Base-by-base conservation (phyloP, 2,329 filamentous ascomycete genomes). In the Aureobasidium mangrovei region DNA sequence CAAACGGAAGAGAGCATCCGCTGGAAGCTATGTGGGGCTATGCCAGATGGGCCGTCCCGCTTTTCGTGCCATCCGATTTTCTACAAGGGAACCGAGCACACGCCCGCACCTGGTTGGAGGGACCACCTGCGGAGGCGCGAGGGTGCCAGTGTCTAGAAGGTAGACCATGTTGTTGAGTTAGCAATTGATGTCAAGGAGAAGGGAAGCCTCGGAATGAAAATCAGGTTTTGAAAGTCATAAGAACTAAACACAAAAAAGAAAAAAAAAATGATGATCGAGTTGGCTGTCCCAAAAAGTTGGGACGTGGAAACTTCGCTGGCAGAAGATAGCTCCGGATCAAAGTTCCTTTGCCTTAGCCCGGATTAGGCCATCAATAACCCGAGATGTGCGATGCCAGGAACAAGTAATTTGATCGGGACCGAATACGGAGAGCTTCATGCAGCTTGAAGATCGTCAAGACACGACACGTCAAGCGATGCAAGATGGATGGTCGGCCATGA, bases 311-410 rank as follows among this genome's bases (percentile, higher is more conserved):
- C 33, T 46, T 38, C 42, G 41, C 35, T 54, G 52, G 40, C 24
- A 53, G 26, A 44, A 45, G 41, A 46, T 36, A 33, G 44, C 43
- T 42, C n/a, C 43, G 53, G 53, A 55, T 47, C 53, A 31, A 29
- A 3, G 31, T 53, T 53, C 40, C 39, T 36, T 28, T 53, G 49
- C 49, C 27, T 53, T 53, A 54, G 35, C 31, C 38, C 43, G 53
- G 26, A 32, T 47, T 54, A 42, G 45, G 32, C 39, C 36, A 39
- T 43, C 24, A 45, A 54, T 48, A 40, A 46, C 40, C 28, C 49
- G 24, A 48, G 38, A 55, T 55, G 53, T 44, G 40, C 46, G 41
- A 53, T 53, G 41, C 54, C 54, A 56, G 54, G 54, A 56, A 56
- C 54, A 56, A 56, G 54, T 45, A 51, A 46, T 54, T 45, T 45